These are phyloP conservation scores for Calophaca sinica DNA, from an alignment of 306 rosid species.

Conservation along the genomic window DNA sequence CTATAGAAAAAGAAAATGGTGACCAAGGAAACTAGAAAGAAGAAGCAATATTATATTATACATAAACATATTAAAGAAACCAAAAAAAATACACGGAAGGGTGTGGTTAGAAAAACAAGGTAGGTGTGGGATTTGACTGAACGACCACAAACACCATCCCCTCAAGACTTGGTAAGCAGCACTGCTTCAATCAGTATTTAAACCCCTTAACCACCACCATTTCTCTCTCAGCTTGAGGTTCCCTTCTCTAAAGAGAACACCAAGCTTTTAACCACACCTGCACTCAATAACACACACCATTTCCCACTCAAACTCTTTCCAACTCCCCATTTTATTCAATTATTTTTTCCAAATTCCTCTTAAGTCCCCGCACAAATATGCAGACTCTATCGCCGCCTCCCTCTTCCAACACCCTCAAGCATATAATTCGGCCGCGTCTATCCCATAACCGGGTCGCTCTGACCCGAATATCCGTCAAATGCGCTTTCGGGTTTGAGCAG, in stretches of 20 bases:
- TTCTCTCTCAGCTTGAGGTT: constrained; percentile 82
- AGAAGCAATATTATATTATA: neutral
- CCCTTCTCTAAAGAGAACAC: constrained; percentile 66
- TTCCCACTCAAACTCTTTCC: neutral
- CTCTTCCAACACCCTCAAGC: constrained; percentile 48
- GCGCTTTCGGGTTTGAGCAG: constrained; percentile 61
- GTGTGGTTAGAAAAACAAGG: neutral
- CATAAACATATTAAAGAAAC: neutral
- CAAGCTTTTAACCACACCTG: constrained; percentile 53
- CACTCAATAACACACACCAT: no score
- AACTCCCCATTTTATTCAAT: neutral
- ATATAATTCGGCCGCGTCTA: constrained; percentile 11
- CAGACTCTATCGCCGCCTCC: constrained; percentile 61
- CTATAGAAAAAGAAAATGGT: no score
- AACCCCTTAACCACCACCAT: constrained; percentile 32
- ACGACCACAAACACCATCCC: constrained; percentile 52
- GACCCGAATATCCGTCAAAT: constrained; percentile 50
- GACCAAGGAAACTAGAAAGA: no score
- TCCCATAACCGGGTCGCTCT: constrained; percentile 37
- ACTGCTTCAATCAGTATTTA: constrained; percentile 43
- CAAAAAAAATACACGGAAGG: neutral
- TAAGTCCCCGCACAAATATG: constrained; percentile 47
- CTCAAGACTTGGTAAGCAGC: constrained; percentile 12
- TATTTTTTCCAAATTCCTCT: neutral
- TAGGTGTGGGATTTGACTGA: constrained; percentile 38